Percentiles rank a stretch among this genome's conserved stretches.
Conservation (phyloP, 176 grass and related monocot species). For the Paspalum vaginatum region DNA sequence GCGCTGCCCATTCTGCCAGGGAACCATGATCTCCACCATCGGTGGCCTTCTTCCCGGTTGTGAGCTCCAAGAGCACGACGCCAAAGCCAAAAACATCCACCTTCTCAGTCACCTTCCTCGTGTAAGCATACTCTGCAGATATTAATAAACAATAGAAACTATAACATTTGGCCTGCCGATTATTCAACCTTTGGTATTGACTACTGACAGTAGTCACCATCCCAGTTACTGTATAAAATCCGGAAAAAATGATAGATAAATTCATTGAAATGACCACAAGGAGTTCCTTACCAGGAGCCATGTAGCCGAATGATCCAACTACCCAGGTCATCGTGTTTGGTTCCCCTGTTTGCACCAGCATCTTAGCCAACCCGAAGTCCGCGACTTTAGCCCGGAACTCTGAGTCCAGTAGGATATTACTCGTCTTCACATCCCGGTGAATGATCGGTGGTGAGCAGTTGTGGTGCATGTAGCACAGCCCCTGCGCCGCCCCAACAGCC, state of each 20-base stretch:
- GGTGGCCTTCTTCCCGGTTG: background rate
- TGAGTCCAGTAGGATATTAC: background rate
- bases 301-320: background rate
- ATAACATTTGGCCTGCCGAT: too few relatives aligned
- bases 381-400: constrained; percentile 15
- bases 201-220: background rate
- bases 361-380: background rate
- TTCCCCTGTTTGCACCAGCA: background rate
- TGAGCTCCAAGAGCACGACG: background rate
- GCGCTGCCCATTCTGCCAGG: background rate
- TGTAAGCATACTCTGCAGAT: background rate
- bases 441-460: background rate
- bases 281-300: background rate
- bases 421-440: constrained; percentile 2
- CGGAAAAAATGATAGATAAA: background rate
- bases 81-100: background rate
- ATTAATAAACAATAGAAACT: too few relatives aligned
- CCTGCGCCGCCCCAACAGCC: background rate
- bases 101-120: background rate
- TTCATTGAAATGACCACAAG: background rate
- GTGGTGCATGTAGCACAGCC: constrained; percentile 22
- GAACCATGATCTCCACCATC: background rate
- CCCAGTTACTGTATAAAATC: background rate
- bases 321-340: background rate
- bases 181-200: too few relatives aligned